Base-by-base conservation (phyloP, 371 early-diverging fungal species). In the Circinella minor region DNA sequence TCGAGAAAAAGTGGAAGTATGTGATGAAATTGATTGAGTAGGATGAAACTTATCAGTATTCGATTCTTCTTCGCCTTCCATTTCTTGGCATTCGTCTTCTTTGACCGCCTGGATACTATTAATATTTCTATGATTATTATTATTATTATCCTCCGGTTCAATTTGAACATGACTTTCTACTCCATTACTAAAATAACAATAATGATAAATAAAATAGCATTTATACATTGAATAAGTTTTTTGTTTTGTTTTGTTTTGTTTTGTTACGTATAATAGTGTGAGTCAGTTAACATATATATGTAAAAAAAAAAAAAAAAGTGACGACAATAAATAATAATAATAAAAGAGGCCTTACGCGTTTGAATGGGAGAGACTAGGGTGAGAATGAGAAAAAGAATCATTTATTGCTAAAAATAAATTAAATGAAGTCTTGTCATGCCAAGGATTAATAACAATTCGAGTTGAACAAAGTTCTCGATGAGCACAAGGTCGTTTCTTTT, bases 361-460 rank as follows among this genome's bases (percentile, higher is more conserved):
- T 57, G 6, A 5, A 34, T 6, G 4, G 11, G 9, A 43, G 14
- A 1, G 51, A 15, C 15, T 5, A n/a, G 11, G 47, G 15, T 15
- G 47, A 47, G 11, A 9, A 47, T 47, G 47, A 15, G 47, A 47
- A 47, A 47, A 47, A 15, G 9, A 15, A 4, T 51, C 51, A 15
- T 51, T 51, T 17, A n/a, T n/a, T 17, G 51, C 27, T 27, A 27
- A 15, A 51, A 51, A 51, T 5, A 51, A 51, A 27, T 36, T 34
- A 17, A 15, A 49, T 18, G n/a, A 15, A 5, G 57, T 57, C 39
- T 61, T 54, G 46, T 68, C 63, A 34, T 75, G 76, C 79, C 76
- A 79, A 61, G 79, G 74, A n/a, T 74, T 76, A 59, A 79, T 74
- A n/a, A 76, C 70, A 1, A 79, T 61, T 57, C 79, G 71, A 17